Percentiles rank a stretch among this genome's conserved stretches.
phyloP scores from a whole-genome alignment of 768 basidiomycete species.

The Pilatotrama ljubarskyi region DNA sequence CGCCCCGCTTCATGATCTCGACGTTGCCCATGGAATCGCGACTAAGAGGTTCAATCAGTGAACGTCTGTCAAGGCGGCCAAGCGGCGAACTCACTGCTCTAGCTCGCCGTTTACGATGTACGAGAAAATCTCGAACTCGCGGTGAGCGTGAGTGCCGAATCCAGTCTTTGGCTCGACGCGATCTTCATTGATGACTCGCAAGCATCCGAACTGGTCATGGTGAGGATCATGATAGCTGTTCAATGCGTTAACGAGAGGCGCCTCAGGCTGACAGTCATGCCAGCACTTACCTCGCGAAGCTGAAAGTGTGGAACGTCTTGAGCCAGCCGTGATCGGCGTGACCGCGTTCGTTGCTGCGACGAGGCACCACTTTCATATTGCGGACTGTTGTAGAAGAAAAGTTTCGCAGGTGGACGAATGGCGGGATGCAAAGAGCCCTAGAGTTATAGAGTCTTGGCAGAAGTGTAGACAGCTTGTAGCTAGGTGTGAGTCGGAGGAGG shows the following conservation, averaged over 20 bases:
- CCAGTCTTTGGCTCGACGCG: slow-evolving; percentile 75
- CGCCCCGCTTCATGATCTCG: slow-evolving; percentile 86
- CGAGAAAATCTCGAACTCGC: slow-evolving; percentile 89
- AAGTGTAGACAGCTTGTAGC: slow-evolving; percentile 15
- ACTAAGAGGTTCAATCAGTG: slow-evolving; percentile 38
- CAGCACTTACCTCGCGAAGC: slow-evolving; percentile 62
- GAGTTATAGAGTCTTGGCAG: background rate
- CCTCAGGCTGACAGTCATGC: background rate
- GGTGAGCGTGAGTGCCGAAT: slow-evolving; percentile 83
- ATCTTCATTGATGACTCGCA: slow-evolving; percentile 93
- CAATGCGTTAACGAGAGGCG: background rate
- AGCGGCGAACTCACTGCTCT: slow-evolving; percentile 64
- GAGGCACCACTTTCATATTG: slow-evolving; percentile 31
- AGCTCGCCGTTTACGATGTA: slow-evolving; percentile 80
- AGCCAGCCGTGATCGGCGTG: slow-evolving; percentile 58
- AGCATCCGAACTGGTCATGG: slow-evolving; percentile 64
- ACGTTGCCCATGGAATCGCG: slow-evolving; percentile 91
- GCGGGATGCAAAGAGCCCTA: background rate
- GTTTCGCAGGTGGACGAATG: background rate
- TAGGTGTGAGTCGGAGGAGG: background rate
- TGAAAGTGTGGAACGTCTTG: slow-evolving; percentile 69
- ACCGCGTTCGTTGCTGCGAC: slow-evolving; percentile 44
- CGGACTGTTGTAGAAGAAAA: slow-evolving; percentile 1
- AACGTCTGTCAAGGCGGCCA: too few relatives aligned
- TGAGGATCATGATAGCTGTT: slow-evolving; percentile 58